Percentiles rank a stretch among this genome's conserved stretches.
phyloP scores from a whole-genome alignment of 768 basidiomycete species.

The Steccherinum ochraceum region DNA sequence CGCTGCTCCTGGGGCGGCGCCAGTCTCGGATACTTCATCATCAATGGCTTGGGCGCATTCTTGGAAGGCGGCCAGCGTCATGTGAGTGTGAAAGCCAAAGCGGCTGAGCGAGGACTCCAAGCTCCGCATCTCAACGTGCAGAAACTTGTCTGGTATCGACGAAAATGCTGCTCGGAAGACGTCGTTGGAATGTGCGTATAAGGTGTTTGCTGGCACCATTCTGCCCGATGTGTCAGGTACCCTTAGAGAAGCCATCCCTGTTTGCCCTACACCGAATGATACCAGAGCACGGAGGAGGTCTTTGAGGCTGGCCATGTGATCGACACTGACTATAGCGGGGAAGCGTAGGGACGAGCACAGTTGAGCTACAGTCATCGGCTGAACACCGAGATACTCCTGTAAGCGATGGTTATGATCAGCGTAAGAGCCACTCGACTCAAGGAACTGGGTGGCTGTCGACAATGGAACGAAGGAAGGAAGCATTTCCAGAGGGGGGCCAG shows the following conservation, averaged over 20 bases:
- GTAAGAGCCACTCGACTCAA: not conserved
- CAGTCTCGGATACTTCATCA: constrained; percentile 11
- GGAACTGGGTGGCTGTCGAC: not conserved
- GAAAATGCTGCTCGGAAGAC: constrained; percentile 6
- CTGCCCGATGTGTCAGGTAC: constrained; percentile 1
- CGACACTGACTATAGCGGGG: no score
- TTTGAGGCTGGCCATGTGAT: no score
- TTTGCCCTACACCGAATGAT: no score
- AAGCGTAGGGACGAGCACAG: no score
- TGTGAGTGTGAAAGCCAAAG: constrained; percentile 24
- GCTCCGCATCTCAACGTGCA: constrained; percentile 23
- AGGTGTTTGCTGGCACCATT: not conserved
- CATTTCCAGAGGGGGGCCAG: not conserved
- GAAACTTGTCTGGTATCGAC: constrained; percentile 20
- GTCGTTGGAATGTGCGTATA: constrained; percentile 1
- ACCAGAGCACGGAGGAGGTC: not conserved
- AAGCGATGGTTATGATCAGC: not conserved
- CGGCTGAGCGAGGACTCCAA: constrained; percentile 22
- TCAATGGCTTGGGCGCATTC: constrained; percentile 30
- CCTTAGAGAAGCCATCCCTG: no score
- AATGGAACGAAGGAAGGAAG: not conserved
- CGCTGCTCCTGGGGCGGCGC: constrained; percentile 20
- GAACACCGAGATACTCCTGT: not conserved
- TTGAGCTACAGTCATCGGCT: not conserved
- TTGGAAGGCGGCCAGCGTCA: constrained; percentile 30